Percentiles rank a stretch among this genome's conserved stretches.
Conservation (phyloP, 305 asterid species). For the Fraxinus ornus region DNA sequence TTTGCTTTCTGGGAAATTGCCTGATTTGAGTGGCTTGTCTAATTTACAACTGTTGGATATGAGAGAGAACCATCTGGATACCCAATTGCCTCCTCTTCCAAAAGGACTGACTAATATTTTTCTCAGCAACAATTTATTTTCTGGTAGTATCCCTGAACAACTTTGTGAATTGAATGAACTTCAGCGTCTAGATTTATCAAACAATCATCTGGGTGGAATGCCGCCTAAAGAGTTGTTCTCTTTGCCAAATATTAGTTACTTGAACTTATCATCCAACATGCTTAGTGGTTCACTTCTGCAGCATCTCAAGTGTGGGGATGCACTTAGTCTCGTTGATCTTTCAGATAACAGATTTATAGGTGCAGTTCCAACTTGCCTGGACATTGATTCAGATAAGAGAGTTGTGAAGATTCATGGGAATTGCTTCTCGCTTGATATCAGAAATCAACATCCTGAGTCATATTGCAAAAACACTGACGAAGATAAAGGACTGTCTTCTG, state of each 20-base stretch:
- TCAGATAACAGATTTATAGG: conserved; percentile 66
- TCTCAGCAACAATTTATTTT: conserved; percentile 68
- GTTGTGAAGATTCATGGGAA: conserved; percentile 62
- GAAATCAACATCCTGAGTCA: conserved; percentile 61
- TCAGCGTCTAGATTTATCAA: conserved; percentile 80
- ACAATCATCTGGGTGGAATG: conserved; percentile 55
- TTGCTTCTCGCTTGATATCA: conserved; percentile 59
- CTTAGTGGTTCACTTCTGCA: conserved; percentile 72
- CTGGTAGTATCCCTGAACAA: conserved; percentile 60
- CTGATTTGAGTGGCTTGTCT: conserved; percentile 62
- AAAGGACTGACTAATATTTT: conserved; percentile 62
- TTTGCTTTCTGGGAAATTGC: conserved; percentile 69
- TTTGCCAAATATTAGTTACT: conserved; percentile 71
- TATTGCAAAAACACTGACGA: conserved; percentile 43
- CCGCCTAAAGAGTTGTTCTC: conserved; percentile 69
- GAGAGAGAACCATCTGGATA: conserved; percentile 64
- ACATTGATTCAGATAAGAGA: conserved; percentile 46
- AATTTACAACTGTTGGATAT: conserved; percentile 69
- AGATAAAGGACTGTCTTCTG: conserved; percentile 28
- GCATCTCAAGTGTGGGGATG: conserved; percentile 57
- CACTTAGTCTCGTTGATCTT: conserved; percentile 76
- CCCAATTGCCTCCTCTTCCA: conserved; percentile 68
- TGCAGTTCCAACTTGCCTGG: conserved; percentile 67
- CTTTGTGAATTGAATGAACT: conserved; percentile 52
- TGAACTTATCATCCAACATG: conserved; percentile 72